Conservation (phyloP, 441 rosid genomes). For the Erysimum pusillum region DNA sequence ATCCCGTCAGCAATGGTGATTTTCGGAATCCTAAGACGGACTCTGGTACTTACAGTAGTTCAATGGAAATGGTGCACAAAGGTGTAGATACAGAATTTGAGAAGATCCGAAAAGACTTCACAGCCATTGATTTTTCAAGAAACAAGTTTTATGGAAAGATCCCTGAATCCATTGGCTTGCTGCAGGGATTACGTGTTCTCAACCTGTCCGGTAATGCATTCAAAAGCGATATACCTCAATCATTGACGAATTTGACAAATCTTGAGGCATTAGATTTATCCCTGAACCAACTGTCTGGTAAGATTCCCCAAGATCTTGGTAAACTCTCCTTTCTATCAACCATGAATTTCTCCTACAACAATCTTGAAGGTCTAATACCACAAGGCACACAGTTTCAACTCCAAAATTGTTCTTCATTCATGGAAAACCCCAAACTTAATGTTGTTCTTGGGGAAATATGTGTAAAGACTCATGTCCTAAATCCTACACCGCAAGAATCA, state of each 20-base stretch:
- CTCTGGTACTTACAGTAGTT: background rate
- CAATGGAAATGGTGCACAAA: background rate
- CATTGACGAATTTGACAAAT: background rate
- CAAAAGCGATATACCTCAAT: background rate
- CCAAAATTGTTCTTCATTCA: background rate
- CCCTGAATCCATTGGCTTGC: background rate
- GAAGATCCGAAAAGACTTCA: background rate
- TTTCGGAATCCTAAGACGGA: too few relatives aligned
- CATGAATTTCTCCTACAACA: background rate
- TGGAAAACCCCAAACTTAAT: background rate
- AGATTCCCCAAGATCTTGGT: background rate
- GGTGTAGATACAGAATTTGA: background rate
- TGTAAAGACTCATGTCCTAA: background rate
- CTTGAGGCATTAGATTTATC: background rate
- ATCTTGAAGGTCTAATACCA: background rate
- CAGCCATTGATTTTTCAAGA: background rate
- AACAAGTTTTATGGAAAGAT: constrained; percentile 5
- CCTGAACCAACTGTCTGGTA: background rate
- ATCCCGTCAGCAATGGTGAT: too few relatives aligned
- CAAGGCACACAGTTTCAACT: background rate
- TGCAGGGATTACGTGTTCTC: background rate
- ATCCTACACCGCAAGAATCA: background rate
- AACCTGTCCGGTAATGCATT: background rate
- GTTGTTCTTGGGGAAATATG: background rate
- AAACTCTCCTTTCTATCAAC: background rate